Percentiles rank a stretch among this genome's conserved stretches.
These are phyloP conservation scores for Rosa multiflora DNA, from an alignment of 306 rosid genomes.

Conservation along the genomic window DNA sequence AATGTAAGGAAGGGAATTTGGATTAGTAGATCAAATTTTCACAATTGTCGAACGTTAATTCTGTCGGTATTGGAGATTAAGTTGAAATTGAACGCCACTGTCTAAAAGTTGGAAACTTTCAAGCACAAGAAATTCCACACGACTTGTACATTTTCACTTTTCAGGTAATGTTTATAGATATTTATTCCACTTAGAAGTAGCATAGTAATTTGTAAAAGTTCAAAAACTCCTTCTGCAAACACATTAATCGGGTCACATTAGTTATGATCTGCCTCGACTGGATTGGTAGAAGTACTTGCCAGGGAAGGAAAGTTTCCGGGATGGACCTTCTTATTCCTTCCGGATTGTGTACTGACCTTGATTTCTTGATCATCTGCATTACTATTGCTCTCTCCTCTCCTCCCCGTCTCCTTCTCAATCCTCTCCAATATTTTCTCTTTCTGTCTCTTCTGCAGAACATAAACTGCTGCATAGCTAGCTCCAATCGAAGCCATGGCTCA, in stretches of 20 bases:
- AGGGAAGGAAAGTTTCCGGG: conserved; percentile 5
- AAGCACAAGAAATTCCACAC: too few species aligned
- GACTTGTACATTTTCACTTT: too few species aligned
- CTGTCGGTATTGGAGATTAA: too few species aligned
- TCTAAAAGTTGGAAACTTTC: too few species aligned
- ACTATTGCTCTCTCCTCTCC: conserved; percentile 5
- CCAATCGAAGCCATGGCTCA: conserved; percentile 39
- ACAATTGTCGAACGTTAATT: too few species aligned
- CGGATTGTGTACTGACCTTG: conserved; percentile 1
- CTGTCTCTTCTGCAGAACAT: conserved; percentile 34
- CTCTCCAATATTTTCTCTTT: conserved; percentile 34
- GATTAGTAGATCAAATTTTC: too few species aligned
- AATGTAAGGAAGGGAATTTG: too few species aligned
- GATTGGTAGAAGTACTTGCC: conserved; percentile 1
- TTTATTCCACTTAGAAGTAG: not conserved
- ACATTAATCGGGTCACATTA: not conserved
- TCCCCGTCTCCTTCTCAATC: conserved; percentile 29
- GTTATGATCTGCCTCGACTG: not conserved
- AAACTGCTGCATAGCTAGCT: conserved; percentile 34
- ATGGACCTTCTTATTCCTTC: conserved; percentile 24
- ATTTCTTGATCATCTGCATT: not conserved
- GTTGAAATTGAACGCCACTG: too few species aligned
- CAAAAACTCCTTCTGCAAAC: not conserved
- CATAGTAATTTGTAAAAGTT: not conserved
- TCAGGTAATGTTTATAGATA: too few species aligned